phyloP scores from a whole-genome alignment of 2,329 filamentous ascomycete species.

The Trichophyton benhamiae region DNA sequence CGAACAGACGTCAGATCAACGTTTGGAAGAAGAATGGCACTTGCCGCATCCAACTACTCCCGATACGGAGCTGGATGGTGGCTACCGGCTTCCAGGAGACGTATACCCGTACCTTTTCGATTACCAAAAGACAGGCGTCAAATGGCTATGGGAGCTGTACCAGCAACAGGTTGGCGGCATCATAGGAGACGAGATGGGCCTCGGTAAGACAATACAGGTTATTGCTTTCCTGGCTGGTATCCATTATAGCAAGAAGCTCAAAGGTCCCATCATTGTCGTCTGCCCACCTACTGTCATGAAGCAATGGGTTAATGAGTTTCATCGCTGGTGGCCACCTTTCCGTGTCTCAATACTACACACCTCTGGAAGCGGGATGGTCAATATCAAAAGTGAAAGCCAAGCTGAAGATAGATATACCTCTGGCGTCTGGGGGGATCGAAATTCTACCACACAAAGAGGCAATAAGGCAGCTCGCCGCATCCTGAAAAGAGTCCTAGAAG shows the following conservation, averaged over 20 bases:
- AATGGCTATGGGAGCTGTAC: slow-evolving; percentile 91
- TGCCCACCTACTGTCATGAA: slow-evolving; percentile 89
- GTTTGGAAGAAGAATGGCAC: slow-evolving; percentile 56
- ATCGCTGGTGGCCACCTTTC: slow-evolving; percentile 98
- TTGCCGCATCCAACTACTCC: slow-evolving; percentile 72
- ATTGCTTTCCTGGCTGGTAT: slow-evolving; percentile 78
- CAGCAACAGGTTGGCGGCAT: slow-evolving; percentile 85
- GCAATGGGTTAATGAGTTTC: slow-evolving; percentile 98
- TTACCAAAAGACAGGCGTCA: slow-evolving; percentile 92
- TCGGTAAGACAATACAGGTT: slow-evolving; percentile 84
- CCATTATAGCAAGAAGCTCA: slow-evolving; percentile 78
- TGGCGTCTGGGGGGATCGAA: slow-evolving; percentile 39
- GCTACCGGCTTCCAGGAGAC: slow-evolving; percentile 74
- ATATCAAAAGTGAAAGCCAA: slow-evolving; percentile 50
- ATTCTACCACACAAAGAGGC: slow-evolving; percentile 31
- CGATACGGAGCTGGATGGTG: slow-evolving; percentile 63
- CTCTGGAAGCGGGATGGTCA: slow-evolving; percentile 92
- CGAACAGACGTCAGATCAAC: slow-evolving; percentile 7
- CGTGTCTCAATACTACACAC: slow-evolving; percentile 90
- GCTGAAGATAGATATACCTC: slow-evolving; percentile 52
- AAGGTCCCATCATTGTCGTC: slow-evolving; percentile 77
- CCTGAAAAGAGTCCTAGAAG: slow-evolving; percentile 64
- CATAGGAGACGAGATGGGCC: slow-evolving; percentile 92
- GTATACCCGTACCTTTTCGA: slow-evolving; percentile 87
- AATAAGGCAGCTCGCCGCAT: slow-evolving; percentile 64